Evolutionary conservation across 441 rosid genomes (phyloP).

Genomic region (Dalechampia spathulata): DNA sequence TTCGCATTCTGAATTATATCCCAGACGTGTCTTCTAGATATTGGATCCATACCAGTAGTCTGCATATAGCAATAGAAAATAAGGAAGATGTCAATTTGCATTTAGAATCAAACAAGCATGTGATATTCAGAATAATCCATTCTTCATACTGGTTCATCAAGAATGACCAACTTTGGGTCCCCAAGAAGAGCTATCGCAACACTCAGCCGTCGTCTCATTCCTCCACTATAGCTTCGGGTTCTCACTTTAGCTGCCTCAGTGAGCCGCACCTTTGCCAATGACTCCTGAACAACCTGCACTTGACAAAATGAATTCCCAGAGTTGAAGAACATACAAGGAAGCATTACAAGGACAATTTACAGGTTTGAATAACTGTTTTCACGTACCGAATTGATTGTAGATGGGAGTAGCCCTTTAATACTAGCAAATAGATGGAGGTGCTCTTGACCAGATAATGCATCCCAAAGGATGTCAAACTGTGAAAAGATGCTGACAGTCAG

Average conservation of each 20-base stretch:
- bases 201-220: constrained; percentile 97
- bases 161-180: constrained; percentile 63
- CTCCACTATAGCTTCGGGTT: constrained; percentile 95
- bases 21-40: constrained; percentile 98
- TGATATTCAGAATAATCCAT: constrained; percentile 3
- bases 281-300: constrained; percentile 56
- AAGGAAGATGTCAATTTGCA: constrained; percentile 8
- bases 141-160: constrained; percentile 5
- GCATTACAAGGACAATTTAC: neutral
- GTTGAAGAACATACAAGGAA: neutral
- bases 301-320: neutral
- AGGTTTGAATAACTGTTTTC: constrained; percentile 5
- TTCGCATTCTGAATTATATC: constrained; percentile 84
- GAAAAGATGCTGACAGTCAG: constrained; percentile 15
- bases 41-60: constrained; percentile 99
- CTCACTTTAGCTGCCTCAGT: constrained; percentile 58
- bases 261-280: constrained; percentile 66
- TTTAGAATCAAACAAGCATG: constrained; percentile 2
- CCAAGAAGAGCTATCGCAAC: constrained; percentile 96
- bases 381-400: constrained; percentile 54
- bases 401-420: constrained; percentile 68
- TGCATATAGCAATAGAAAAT: constrained; percentile 57
- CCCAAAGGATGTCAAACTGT: constrained; percentile 97
- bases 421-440: constrained; percentile 84
- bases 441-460: constrained; percentile 73